These are phyloP conservation scores for Aphelidium insulamus DNA, from an alignment of 371 early-diverging fungal species.

Conservation along the genomic window DNA sequence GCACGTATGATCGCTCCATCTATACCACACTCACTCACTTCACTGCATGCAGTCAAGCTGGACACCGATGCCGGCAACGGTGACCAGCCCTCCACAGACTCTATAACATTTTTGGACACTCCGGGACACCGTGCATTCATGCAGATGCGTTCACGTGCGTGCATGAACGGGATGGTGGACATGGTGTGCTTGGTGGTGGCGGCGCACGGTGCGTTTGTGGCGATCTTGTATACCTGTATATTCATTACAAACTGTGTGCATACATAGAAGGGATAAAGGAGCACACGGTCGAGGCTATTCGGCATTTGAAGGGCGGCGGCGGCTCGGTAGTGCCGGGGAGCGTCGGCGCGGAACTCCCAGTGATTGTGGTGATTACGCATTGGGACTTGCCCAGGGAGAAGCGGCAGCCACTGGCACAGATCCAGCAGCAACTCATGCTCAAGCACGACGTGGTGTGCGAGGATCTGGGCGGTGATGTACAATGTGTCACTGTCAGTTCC, in stretches of 20 bases:
- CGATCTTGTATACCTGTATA: too few species aligned
- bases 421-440: constrained; percentile 45
- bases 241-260: too few species aligned
- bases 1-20: constrained; percentile 12
- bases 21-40: background rate
- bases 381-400: constrained; percentile 85
- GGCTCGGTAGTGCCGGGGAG: too few species aligned
- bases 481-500: constrained; percentile 67
- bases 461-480: constrained; percentile 85
- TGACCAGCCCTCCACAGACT: constrained; percentile 33
- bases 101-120: constrained; percentile 85
- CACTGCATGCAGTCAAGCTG: constrained; percentile 12
- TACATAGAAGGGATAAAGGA: constrained; percentile 97
- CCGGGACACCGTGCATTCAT: constrained; percentile 92
- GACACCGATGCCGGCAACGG: too few species aligned
- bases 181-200: constrained; percentile 88
- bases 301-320: constrained; percentile 63
- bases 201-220: constrained; percentile 88
- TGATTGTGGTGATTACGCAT: constrained; percentile 90
- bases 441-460: constrained; percentile 62
- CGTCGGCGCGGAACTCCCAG: too few species aligned
- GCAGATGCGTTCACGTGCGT: constrained; percentile 82
- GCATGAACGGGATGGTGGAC: constrained; percentile 74
- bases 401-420: too few species aligned
- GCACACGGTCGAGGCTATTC: constrained; percentile 83